Evolutionary conservation across 768 basidiomycete species (phyloP).

Genomic region (Boletus huronensis): DNA sequence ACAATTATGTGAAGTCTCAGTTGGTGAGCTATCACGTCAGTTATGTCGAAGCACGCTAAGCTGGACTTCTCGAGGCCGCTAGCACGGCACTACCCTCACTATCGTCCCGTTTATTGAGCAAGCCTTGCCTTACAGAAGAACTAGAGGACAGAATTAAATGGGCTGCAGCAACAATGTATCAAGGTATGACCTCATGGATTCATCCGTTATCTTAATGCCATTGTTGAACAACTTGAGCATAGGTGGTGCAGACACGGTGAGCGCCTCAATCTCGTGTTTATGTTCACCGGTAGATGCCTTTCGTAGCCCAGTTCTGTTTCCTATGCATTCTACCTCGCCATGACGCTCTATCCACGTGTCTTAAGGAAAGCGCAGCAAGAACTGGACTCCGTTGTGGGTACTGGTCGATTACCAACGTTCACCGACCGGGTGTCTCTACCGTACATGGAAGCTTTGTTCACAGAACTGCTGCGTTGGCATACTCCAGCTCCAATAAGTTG

Average conservation of each 20-base stretch:
- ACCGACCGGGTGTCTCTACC: background rate
- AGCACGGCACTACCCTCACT: background rate
- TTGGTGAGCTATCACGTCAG: background rate
- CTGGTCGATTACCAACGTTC: background rate
- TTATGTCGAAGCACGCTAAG: background rate
- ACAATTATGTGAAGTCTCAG: background rate
- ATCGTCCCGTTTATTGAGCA: background rate
- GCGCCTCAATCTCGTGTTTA: background rate
- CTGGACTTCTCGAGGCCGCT: background rate
- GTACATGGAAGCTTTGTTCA: background rate
- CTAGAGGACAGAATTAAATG: background rate
- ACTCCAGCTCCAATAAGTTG: background rate
- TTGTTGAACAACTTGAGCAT: background rate
- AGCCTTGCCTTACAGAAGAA: background rate
- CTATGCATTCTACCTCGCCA: background rate
- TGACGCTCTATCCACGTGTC: background rate
- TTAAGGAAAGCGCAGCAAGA: background rate
- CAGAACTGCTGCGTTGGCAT: background rate
- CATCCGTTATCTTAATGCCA: background rate
- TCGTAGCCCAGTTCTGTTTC: background rate
- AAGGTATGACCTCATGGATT: background rate
- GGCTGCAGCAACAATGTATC: background rate
- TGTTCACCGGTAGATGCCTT: background rate
- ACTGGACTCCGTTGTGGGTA: background rate
- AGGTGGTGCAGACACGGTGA: background rate